Percentiles rank a stretch among this genome's conserved stretches.
These are phyloP conservation scores for Brasilioporus rufonigricans DNA, from an alignment of 768 basidiomycete genomes.

Conservation along the genomic window DNA sequence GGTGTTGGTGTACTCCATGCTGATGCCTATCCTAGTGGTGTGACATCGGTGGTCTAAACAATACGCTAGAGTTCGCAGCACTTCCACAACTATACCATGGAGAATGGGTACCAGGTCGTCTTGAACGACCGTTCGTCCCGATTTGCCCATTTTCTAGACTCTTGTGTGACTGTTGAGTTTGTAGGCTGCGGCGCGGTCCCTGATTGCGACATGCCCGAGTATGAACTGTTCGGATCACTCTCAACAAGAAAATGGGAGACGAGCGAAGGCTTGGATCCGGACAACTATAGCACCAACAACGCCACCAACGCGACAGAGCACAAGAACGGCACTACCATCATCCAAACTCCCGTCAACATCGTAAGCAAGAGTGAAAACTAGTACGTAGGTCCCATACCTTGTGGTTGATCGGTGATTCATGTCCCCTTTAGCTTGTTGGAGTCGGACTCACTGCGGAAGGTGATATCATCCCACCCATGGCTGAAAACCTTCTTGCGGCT, in stretches of 20 bases:
- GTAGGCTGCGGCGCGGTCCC: slow-evolving; percentile 49
- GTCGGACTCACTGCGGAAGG: slow-evolving; percentile 59
- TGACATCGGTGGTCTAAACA: slow-evolving; percentile 54
- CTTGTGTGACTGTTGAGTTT: not conserved
- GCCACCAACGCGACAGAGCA: slow-evolving; percentile 45
- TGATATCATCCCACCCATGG: slow-evolving; percentile 48
- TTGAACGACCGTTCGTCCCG: slow-evolving; percentile 39
- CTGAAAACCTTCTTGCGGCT: slow-evolving; percentile 44
- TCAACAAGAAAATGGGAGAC: slow-evolving; percentile 55
- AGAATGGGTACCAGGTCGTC: slow-evolving; percentile 44
- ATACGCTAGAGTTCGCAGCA: slow-evolving; percentile 43
- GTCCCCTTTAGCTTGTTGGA: slow-evolving; percentile 41
- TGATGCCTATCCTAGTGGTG: slow-evolving; percentile 43
- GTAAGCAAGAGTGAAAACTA: slow-evolving; percentile 64
- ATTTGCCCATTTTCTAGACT: not conserved
- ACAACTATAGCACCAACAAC: slow-evolving; percentile 46
- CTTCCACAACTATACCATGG: slow-evolving; percentile 45
- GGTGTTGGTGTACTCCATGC: not conserved
- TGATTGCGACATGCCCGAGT: slow-evolving; percentile 58
- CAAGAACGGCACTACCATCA: slow-evolving; percentile 47
- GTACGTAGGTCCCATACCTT: slow-evolving; percentile 28
- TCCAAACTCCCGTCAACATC: slow-evolving; percentile 53
- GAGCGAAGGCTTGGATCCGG: slow-evolving; percentile 56
- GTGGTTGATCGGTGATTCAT: not conserved
- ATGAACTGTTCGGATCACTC: slow-evolving; percentile 44